Evolutionary conservation across 169 alveolate genomes (phyloP), one percentile per base, ranked within the genome.

Genomic region (Cryptosporidium andersoni): DNA sequence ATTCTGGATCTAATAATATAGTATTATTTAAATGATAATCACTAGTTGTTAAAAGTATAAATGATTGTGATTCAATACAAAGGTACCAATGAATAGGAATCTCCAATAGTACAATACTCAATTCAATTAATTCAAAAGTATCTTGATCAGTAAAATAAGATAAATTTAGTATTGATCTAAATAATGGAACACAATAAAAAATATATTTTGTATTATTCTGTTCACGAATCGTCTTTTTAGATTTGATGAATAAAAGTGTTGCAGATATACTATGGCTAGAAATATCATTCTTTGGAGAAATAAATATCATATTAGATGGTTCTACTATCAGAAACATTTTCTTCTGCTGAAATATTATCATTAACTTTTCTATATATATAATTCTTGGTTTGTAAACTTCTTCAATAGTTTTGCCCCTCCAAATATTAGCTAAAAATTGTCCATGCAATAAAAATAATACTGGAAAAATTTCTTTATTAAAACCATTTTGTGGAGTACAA

Each of bases 111-210:
- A 14, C 53, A 25, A 74, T 14, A 4, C 37, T 64, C 14, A 36
- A 66, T 7, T 66, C 51, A 14, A 66, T 14, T 52, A 42, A 11
- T 5, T 66, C 14, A n/a, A 11, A 14, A 2, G n/a, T 66, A 3
- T 52, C 43, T 2, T n/a, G 55, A 8, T 51, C 37, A 66, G n/a
- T 42, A 12, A 7, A 2, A 36, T 12, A 39, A 14, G 64, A 52
- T 52, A 55, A 14, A n/a, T 51, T 52, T 51, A 64, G 37, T 49
- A 9, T 37, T 2, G 80, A 34, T 47, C 51, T 66, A 36, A 74
- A 74, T 14, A 52, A 74, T 36, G 68, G 68, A 36, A 58, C 74
- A 37, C 85, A 74, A 25, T 74, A 11, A 8, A 74, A 74, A n/a
- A 58, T 58, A 8, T 6, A 58, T 48, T 74, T 16, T 25, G 25